Base-by-base conservation (phyloP, 2,329 filamentous ascomycete species). In the Magnaporthiopsis poae region DNA sequence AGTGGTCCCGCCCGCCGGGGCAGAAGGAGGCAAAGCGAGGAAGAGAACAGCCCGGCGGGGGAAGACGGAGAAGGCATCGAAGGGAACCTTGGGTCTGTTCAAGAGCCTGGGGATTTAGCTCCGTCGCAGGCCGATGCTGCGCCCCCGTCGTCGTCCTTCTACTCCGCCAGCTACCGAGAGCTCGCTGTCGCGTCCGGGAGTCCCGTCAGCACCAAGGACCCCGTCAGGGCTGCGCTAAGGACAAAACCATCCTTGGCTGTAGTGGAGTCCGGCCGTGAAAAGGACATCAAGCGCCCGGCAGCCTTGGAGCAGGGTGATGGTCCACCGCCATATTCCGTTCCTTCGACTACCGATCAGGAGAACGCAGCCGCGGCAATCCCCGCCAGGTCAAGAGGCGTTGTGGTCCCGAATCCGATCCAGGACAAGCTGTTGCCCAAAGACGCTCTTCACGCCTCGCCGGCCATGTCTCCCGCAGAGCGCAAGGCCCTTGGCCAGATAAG, bases 1-100 rank as follows among this genome's bases (percentile, higher is more conserved):
- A 92, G 90, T 71, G 91, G 90, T 0, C 91, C 91, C 35, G 90
- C 91, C 27, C 85, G 91, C 66, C 83, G 92, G 70, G 91, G 90
- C 33, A 84, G 90, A 68, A 82, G 88, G 69, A 80, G 86, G 67
- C 84, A 75, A 71, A 90, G 88, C 71, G 88, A 90, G 69, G 88
- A 91, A 69, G 83, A 83, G 25, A 68, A 69, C 66, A 66, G 71
- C 59, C 66, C 71, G 1, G 70, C 66, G 29, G 70, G 69, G 11
- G 70, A 70, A 9, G 74, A 78, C 27, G 75, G 69, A 21, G 63
- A 29, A 59, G 18, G 46, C 25, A 36, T 27, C n/a, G 52, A 31
- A 29, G 63, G 63, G 60, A 52, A 52, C 39, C 15, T 52, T 21
- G 39, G 15, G 11, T 52, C 39, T 18, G 39, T 21, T 27, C 62